phyloP scores from a whole-genome alignment of 148 eudicot species.

The Tetragonia tetragonoides region DNA sequence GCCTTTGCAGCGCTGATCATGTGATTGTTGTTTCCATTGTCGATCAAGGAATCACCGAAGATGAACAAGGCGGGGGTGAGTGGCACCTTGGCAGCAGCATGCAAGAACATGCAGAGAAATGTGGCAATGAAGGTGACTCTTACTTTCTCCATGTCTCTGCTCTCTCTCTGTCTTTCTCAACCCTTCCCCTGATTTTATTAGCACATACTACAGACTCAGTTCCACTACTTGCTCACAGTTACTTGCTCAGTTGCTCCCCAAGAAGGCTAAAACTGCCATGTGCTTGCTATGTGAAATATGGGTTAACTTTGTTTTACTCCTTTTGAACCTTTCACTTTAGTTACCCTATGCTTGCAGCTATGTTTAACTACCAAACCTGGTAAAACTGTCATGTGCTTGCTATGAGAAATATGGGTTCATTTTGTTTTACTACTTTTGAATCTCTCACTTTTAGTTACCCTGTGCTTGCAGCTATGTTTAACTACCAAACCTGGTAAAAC shows the following conservation, averaged over 20 bases:
- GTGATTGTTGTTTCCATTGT: conserved; percentile 48
- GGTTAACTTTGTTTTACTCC: neutral
- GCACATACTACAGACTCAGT: too few species aligned
- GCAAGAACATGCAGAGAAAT: conserved; percentile 27
- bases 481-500: conserved; percentile 5
- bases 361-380: conserved; percentile 1
- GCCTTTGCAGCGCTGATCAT: conserved; percentile 37
- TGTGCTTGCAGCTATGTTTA: neutral
- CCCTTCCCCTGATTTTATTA: neutral
- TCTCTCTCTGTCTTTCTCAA: neutral
- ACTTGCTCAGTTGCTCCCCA: conserved; percentile 11
- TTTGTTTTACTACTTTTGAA: neutral
- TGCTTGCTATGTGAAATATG: neutral
- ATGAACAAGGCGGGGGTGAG: conserved; percentile 45
- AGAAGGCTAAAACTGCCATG: neutral
- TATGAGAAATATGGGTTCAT: neutral
- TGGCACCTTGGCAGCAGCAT: conserved; percentile 28
- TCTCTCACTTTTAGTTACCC: neutral
- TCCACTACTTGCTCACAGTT: too few species aligned
- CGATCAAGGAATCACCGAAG: conserved; percentile 47
- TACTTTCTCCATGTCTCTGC: conserved; percentile 25
- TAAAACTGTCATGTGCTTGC: neutral
- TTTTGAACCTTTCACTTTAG: neutral
- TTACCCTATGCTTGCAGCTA: neutral
- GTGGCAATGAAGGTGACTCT: conserved; percentile 5